These are phyloP conservation scores for Chlamydomonas eustigma DNA, from an alignment of 139 green algal species.

Conservation along the genomic window DNA sequence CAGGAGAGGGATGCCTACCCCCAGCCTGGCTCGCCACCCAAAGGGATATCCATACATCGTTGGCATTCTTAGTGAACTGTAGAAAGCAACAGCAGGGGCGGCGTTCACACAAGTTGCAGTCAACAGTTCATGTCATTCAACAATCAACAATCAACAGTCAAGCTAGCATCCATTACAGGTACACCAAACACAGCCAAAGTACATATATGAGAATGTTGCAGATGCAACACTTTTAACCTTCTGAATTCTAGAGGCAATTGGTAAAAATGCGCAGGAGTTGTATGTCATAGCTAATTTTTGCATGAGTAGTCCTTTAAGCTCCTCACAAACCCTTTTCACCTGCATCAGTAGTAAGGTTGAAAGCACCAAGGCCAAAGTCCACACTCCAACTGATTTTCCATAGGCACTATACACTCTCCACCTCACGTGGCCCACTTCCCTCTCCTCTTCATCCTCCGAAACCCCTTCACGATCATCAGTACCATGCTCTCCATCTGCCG, in stretches of 20 bases:
- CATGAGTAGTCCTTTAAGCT: no score
- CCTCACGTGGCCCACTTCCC: constrained; percentile 11
- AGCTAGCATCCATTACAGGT: no score
- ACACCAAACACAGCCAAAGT: no score
- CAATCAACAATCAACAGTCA: no score
- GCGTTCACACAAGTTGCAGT: no score
- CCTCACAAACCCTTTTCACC: constrained; percentile 23
- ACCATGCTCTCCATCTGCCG: neutral
- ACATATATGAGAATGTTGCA: no score
- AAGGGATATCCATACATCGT: constrained; percentile 71
- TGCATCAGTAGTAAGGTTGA: constrained; percentile 69
- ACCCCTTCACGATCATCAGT: neutral
- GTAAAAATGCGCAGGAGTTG: no score
- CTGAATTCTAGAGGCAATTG: no score
- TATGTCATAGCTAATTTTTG: no score
- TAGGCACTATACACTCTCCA: constrained; percentile 1
- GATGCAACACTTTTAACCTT: no score
- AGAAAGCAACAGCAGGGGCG: neutral
- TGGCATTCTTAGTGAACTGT: constrained; percentile 53
- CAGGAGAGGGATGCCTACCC: no score
- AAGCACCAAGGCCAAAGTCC: constrained; percentile 41
- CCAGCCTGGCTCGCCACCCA: constrained; percentile 51
- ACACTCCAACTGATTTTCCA: constrained; percentile 31
- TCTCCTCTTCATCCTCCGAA: constrained; percentile 9
- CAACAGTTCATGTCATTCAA: no score